Evolutionary conservation across 768 basidiomycete species (phyloP).

Genomic region (Xanthoconium stramineum): DNA sequence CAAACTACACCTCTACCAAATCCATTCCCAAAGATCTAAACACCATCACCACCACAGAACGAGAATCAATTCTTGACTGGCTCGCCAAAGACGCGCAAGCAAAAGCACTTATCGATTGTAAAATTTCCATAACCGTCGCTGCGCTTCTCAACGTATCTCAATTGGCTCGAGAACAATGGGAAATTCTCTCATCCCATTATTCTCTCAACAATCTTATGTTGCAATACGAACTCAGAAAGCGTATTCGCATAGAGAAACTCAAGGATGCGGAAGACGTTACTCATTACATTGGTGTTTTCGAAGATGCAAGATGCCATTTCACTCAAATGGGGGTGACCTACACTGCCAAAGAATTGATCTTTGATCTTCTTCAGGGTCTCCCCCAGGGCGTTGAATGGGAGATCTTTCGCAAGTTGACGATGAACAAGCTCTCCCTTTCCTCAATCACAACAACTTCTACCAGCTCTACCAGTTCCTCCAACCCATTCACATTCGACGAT

Average conservation of each 20-base stretch:
- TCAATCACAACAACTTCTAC: not conserved
- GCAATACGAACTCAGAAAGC: not conserved
- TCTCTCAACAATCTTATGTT: not conserved
- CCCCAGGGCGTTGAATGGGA: not conserved
- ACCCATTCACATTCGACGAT: not conserved
- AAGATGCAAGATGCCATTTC: not conserved
- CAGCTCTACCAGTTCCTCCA: too few relatives aligned
- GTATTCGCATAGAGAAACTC: not conserved
- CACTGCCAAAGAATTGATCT: not conserved
- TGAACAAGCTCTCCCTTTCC: not conserved
- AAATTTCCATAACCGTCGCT: not conserved
- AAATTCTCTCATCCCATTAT: rapidly evolving
- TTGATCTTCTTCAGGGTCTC: not conserved
- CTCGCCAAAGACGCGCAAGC: not conserved
- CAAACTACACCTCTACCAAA: not conserved
- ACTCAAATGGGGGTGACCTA: not conserved
- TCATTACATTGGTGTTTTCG: not conserved
- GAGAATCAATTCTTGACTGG: not conserved
- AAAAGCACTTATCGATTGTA: not conserved
- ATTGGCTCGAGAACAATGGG: not conserved
- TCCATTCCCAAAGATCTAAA: not conserved
- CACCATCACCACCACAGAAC: not conserved
- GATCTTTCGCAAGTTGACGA: not conserved
- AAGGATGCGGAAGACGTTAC: not conserved
- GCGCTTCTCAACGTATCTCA: not conserved